Conservation (phyloP, 2,329 filamentous ascomycete genomes). For the Penicillium sp. region DNA sequence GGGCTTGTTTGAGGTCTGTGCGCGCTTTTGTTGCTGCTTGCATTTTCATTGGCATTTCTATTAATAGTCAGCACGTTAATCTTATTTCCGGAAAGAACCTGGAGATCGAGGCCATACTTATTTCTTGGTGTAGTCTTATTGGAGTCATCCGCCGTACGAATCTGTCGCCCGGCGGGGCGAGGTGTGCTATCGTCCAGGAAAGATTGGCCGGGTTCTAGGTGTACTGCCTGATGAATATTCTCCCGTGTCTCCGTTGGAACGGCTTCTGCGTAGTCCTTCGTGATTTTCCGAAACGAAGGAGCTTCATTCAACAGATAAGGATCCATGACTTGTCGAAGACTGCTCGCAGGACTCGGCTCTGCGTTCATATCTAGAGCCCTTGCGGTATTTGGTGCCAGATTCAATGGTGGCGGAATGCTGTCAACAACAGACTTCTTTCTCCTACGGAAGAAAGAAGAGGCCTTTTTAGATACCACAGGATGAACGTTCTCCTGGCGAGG, state of each 20-base stretch:
- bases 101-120: slow-evolving; percentile 27
- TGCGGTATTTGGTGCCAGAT: slow-evolving; percentile 42
- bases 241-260: slow-evolving; percentile 8
- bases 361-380: slow-evolving; percentile 29
- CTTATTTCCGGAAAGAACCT: slow-evolving; percentile 23
- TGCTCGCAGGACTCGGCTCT: slow-evolving; percentile 66
- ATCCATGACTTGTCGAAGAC: slow-evolving; percentile 80
- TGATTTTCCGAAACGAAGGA: slow-evolving; percentile 17
- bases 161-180: slow-evolving; percentile 5
- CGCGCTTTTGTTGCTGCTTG: slow-evolving; percentile 15
- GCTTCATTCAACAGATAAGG: slow-evolving; percentile 60
- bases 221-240: not conserved
- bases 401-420: slow-evolving; percentile 55
- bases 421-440: slow-evolving; percentile 87
- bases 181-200: slow-evolving; percentile 8
- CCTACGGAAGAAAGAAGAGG: slow-evolving; percentile 88
- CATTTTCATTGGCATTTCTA: slow-evolving; percentile 32
- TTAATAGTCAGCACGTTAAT: slow-evolving; percentile 28
- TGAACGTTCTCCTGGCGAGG: slow-evolving; percentile 31
- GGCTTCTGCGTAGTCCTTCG: slow-evolving; percentile 22
- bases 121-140: slow-evolving; percentile 21
- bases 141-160: slow-evolving; percentile 20
- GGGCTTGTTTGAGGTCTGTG: slow-evolving; percentile 23
- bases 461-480: slow-evolving; percentile 79
- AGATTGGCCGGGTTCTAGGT: not conserved